These are phyloP conservation scores for Arthrobotrys sphaeroides DNA, from an alignment of 2,329 filamentous ascomycete genomes.

Conservation along the genomic window DNA sequence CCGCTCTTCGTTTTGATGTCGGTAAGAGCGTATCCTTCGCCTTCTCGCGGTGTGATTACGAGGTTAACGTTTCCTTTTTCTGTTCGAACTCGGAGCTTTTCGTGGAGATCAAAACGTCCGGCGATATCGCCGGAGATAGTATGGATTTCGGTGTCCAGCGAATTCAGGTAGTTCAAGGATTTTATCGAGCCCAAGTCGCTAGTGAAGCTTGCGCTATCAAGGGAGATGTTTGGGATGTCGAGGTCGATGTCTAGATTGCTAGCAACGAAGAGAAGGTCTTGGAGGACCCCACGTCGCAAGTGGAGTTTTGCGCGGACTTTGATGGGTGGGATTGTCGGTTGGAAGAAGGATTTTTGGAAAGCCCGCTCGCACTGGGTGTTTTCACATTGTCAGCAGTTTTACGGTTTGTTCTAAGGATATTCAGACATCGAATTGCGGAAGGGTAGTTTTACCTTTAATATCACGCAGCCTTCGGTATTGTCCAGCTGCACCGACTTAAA, in stretches of 20 bases:
- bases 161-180: slow-evolving; percentile 5
- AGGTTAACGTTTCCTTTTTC: slow-evolving; percentile 27
- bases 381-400: not conserved
- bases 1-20: slow-evolving; percentile 21
- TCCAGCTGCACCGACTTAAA: slow-evolving; percentile 31
- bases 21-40: slow-evolving; percentile 6
- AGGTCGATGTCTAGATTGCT: slow-evolving; percentile 32
- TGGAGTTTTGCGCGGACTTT: slow-evolving; percentile 44
- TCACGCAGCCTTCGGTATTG: slow-evolving; percentile 6
- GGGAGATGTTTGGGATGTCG: slow-evolving; percentile 5
- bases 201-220: slow-evolving; percentile 6
- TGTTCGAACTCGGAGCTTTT: slow-evolving; percentile 14
- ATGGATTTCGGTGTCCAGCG: slow-evolving; percentile 13
- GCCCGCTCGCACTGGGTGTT: slow-evolving; percentile 24
- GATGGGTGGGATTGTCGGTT: slow-evolving; percentile 8
- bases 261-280: slow-evolving; percentile 28
- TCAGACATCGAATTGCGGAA: not conserved
- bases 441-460: slow-evolving; percentile 17
- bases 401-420: not conserved
- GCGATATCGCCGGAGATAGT: slow-evolving; percentile 25
- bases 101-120: slow-evolving; percentile 23
- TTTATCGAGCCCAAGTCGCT: slow-evolving; percentile 7
- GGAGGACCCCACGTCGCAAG: slow-evolving; percentile 8
- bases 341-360: slow-evolving; percentile 27
- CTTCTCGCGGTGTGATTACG: slow-evolving; percentile 14